Base-by-base conservation (phyloP, 1,139 yeast genomes). In the Yamadazyma spencermartinsiae region DNA sequence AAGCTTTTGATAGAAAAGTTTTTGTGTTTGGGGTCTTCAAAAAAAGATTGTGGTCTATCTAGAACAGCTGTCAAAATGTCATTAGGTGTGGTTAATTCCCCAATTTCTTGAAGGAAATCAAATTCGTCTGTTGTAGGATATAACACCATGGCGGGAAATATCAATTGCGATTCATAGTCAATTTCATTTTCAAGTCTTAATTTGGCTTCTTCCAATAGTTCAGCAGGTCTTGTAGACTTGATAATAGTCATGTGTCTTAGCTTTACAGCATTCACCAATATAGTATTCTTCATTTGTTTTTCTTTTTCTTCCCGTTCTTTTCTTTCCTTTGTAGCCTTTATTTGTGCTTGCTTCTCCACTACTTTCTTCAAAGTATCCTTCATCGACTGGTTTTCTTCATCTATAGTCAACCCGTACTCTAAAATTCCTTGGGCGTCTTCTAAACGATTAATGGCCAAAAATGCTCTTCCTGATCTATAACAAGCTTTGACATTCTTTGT, bases 61-160 rank as follows among this genome's bases (percentile, higher is more conserved):
- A 78, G 72, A 29, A 76, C 77, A 51, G 74, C 57, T 51, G 65
- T 76, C 50, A 83, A 61, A 13, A 84, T 53, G 33, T 83, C 89
- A 15, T 60, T 51, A 1, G 87, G 80, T 0, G 92, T 76, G 2
- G 80, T 65, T 34, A 84, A 63, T 54, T 86, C 95, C 43, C 92
- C 77, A 11, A 86, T 76, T 44, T 82, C 82, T 5, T 82, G 86
- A 27, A 90, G 68, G 50, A 82, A 82, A 58, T 90, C 97, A 49
- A 90, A 86, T 56, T 87, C 95, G 56, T 85, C 86, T 7, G 79
- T 80, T 4, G 92, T 76, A 11, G 98, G 98, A 51, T 89, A 92
- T 42, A 90, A 61, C 12, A 89, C 69, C 67, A 86, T 70, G 0
- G 92, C 85, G 0, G 98, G 96, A 49, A 88, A 75, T 15, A 85